Conservation (phyloP, 83 land plant genomes). For the Larix sibirica region DNA sequence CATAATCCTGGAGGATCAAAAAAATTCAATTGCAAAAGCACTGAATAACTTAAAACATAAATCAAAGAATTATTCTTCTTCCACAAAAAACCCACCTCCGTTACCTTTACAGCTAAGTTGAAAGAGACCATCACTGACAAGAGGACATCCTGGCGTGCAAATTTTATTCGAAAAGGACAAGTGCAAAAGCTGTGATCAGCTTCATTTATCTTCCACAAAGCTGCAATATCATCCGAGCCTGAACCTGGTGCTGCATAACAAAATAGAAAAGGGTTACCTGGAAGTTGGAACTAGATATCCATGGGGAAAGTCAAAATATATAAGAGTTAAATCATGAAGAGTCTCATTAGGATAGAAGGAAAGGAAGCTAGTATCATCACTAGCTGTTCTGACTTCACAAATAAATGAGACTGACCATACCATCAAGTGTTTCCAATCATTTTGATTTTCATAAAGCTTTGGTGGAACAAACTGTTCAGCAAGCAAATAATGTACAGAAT, state of each 20-base stretch:
- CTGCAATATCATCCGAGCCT: constrained; percentile 11
- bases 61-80: not conserved
- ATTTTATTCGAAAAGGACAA: constrained; percentile 24
- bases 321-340: no score
- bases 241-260: constrained; percentile 15
- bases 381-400: no score
- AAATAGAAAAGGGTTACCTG: no score
- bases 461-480: no score
- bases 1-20: not conserved
- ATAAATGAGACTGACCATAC: no score
- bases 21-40: not conserved
- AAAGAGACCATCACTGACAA: constrained; percentile 29
- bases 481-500: no score
- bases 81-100: not conserved
- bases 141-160: constrained; percentile 27
- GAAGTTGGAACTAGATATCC: no score
- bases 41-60: not conserved
- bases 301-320: no score
- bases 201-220: constrained; percentile 22
- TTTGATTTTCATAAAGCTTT: no score
- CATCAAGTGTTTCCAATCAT: no score
- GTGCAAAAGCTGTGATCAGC: constrained; percentile 27
- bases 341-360: no score
- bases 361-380: no score
- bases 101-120: not conserved